Percentiles rank a stretch among this genome's conserved stretches.
These are phyloP conservation scores for Huntiella abstrusa DNA, from an alignment of 2,329 filamentous ascomycete species.

Conservation along the genomic window DNA sequence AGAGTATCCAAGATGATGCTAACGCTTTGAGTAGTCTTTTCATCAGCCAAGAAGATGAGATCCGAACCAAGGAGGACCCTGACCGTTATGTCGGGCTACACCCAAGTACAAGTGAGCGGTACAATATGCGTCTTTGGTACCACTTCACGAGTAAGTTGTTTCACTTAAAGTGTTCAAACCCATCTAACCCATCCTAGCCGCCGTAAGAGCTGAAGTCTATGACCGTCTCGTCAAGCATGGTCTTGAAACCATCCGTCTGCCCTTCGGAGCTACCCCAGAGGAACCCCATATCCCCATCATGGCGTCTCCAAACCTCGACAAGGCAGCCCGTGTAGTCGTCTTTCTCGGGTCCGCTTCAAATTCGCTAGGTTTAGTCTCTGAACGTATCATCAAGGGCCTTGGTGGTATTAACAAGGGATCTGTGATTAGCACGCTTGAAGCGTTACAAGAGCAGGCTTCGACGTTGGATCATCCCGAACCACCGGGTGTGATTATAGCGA, in stretches of 20 bases:
- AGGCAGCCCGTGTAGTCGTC: constrained; percentile 46
- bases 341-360: constrained; percentile 55
- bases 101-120: constrained; percentile 51
- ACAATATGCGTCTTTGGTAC: constrained; percentile 58
- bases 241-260: constrained; percentile 42
- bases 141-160: constrained; percentile 46
- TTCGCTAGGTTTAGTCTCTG: constrained; percentile 57
- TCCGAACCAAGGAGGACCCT: constrained; percentile 50
- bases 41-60: constrained; percentile 54
- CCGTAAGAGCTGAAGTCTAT: constrained; percentile 40
- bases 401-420: constrained; percentile 55
- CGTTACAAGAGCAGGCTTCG: constrained; percentile 21
- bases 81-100: constrained; percentile 57
- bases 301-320: constrained; percentile 28
- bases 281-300: constrained; percentile 54
- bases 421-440: constrained; percentile 41
- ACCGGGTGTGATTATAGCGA: constrained; percentile 54
- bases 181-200: constrained; percentile 26
- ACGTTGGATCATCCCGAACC: constrained; percentile 18
- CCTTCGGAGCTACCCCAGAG: constrained; percentile 24
- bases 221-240: constrained; percentile 42
- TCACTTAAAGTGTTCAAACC: neutral
- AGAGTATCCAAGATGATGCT: neutral
- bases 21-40: constrained; percentile 44
- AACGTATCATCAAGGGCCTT: constrained; percentile 42